A percentile compares a stretch with the other conserved stretches of the same genome.
phyloP scores from a whole-genome alignment of 495 filamentous ascomycete species.

The Lentithecium fluviatile region DNA sequence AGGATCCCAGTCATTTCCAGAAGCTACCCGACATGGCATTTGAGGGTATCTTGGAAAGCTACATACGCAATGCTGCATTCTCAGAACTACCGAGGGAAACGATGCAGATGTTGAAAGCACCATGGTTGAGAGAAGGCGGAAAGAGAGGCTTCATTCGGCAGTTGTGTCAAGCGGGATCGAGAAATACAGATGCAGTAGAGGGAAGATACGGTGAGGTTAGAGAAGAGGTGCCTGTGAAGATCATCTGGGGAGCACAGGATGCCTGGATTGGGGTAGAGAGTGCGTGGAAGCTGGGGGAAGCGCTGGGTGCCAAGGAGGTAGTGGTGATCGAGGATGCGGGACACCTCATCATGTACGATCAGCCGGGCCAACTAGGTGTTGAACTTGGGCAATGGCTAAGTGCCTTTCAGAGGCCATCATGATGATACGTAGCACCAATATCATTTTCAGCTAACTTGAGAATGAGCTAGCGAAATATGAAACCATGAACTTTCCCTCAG shows the following conservation, averaged over 20 bases:
- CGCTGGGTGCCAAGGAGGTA: conserved; percentile 3
- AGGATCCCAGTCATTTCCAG: conserved; percentile 4
- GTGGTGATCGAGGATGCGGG: conserved; percentile 1
- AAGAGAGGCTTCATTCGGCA: conserved; percentile 5
- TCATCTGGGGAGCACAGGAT: conserved; percentile 9
- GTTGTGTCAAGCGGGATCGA: conserved; percentile 8
- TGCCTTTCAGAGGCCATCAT: too few species aligned
- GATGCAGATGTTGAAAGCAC: conserved; percentile 10
- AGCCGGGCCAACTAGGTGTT: not conserved
- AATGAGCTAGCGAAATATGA: too few species aligned
- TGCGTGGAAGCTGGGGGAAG: not conserved
- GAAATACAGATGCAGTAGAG: conserved; percentile 10
- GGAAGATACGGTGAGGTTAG: not conserved
- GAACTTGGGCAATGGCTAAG: not conserved
- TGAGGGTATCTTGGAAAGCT: conserved; percentile 6
- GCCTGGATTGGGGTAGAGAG: conserved; percentile 6
- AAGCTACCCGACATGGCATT: conserved; percentile 5
- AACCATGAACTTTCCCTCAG: too few species aligned
- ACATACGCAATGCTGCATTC: conserved; percentile 7
- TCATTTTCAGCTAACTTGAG: too few species aligned
- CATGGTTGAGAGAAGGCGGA: conserved; percentile 8
- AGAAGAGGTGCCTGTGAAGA: conserved; percentile 3
- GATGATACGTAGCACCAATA: too few species aligned
- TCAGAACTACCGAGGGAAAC: not conserved
- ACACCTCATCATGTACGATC: conserved; percentile 8